These are phyloP conservation scores for Epichloe bromicola DNA, from an alignment of 2,329 filamentous ascomycete genomes.

Conservation along the genomic window DNA sequence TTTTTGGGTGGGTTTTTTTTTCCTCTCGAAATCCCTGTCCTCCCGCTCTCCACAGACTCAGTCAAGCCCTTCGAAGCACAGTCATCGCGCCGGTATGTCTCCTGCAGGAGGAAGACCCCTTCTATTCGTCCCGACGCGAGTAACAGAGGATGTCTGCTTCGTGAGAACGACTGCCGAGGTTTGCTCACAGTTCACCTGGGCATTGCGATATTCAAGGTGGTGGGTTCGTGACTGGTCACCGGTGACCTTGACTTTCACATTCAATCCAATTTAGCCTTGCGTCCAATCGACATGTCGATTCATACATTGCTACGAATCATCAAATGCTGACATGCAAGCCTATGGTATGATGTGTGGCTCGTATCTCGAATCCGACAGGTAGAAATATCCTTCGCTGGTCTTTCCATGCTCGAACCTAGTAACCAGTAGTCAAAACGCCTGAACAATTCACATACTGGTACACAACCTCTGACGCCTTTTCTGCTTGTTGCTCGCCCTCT, in stretches of 20 bases:
- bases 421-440: constrained; percentile 1
- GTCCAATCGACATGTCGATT: constrained; percentile 14
- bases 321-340: background rate
- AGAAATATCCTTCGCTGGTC: background rate
- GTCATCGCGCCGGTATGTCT: constrained; percentile 31
- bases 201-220: too few species aligned
- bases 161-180: constrained; percentile 28
- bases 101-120: constrained; percentile 45
- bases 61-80: too few species aligned
- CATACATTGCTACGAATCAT: background rate
- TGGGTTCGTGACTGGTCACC: too few species aligned
- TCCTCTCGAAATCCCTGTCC: too few species aligned
- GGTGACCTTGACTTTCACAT: too few species aligned
- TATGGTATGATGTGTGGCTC: too few species aligned
- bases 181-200: too few species aligned
- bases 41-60: constrained; percentile 14
- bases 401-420: background rate
- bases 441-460: background rate
- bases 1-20: too few species aligned
- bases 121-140: constrained; percentile 49
- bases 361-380: background rate
- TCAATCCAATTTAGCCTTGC: too few species aligned
- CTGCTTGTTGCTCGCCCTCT: background rate
- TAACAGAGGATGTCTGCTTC: constrained; percentile 38
- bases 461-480: background rate